Evolutionary conservation across 345 rosid genomes (phyloP).

Genomic region (Raphanus sativus): DNA sequence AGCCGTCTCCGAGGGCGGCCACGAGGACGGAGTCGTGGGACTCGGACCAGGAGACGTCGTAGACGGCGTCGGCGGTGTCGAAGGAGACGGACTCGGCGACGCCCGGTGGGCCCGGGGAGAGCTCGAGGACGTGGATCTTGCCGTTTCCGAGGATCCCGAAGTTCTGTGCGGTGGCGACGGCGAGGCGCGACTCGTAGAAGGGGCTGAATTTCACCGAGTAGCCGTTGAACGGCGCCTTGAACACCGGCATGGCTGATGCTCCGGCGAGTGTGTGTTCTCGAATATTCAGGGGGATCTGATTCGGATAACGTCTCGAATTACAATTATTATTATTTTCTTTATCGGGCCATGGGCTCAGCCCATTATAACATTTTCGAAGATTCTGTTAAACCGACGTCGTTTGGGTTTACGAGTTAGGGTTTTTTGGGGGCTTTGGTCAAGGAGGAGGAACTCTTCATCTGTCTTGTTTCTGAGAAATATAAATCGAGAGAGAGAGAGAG

Average conservation of each 20-base stretch:
- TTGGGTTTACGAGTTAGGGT: conserved; percentile 19
- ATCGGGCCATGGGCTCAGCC: conserved; percentile 25
- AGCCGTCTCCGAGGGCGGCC: conserved; percentile 83
- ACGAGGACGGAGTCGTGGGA: conserved; percentile 88
- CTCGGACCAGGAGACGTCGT: conserved; percentile 89
- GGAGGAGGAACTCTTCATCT: conserved; percentile 8
- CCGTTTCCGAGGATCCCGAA: conserved; percentile 58
- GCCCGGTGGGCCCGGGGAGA: conserved; percentile 54
- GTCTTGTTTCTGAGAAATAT: conserved; percentile 20
- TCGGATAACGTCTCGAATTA: conserved; percentile 25
- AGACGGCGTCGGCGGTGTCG: conserved; percentile 90
- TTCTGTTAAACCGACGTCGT: conserved; percentile 17
- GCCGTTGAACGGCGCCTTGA: conserved; percentile 81
- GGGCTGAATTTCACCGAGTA: conserved; percentile 92
- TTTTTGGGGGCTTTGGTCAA: conserved; percentile 36
- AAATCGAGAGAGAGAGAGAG: background rate
- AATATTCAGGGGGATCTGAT: conserved; percentile 12
- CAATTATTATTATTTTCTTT: background rate
- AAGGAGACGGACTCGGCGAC: conserved; percentile 57
- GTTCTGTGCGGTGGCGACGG: conserved; percentile 44
- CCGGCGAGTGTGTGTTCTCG: conserved; percentile 25
- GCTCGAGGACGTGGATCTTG: conserved; percentile 80
- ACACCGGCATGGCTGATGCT: conserved; percentile 58
- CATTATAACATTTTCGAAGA: background rate
- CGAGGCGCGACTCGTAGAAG: conserved; percentile 79